Conservation (phyloP, 331 rosid species). For the Quercus lobata region DNA sequence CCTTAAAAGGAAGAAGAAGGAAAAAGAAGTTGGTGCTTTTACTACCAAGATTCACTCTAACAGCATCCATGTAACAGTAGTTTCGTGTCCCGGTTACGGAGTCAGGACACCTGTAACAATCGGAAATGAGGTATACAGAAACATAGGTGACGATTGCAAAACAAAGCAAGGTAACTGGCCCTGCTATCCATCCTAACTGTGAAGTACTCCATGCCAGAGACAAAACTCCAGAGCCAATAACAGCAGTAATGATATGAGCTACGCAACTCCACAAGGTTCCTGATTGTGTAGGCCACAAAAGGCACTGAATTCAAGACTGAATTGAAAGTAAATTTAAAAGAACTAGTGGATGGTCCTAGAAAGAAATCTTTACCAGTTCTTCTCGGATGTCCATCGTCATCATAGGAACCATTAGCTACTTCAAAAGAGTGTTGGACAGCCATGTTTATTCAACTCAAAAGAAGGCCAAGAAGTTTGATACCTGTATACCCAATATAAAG, state of each 20-base stretch:
- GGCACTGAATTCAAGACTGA: slow-evolving; percentile 3
- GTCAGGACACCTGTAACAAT: slow-evolving; percentile 67
- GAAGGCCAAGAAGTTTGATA: neutral
- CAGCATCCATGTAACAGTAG: slow-evolving; percentile 63
- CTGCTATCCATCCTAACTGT: slow-evolving; percentile 72
- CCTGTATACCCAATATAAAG: neutral
- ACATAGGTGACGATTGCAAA: slow-evolving; percentile 54
- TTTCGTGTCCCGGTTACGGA: slow-evolving; percentile 61
- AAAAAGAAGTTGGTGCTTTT: neutral
- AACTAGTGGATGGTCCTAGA: neutral
- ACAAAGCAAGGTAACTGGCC: slow-evolving; percentile 46
- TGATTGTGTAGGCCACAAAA: neutral
- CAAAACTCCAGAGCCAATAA: slow-evolving; percentile 71
- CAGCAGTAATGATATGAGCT: slow-evolving; percentile 78
- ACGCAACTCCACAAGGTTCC: slow-evolving; percentile 44
- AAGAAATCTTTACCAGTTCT: slow-evolving; percentile 21
- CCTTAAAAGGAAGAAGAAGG: neutral
- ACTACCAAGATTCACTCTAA: slow-evolving; percentile 54
- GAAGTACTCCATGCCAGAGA: slow-evolving; percentile 77
- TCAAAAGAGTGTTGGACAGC: slow-evolving; percentile 11
- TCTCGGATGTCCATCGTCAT: slow-evolving; percentile 20
- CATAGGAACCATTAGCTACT: slow-evolving; percentile 1
- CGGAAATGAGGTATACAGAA: slow-evolving; percentile 55
- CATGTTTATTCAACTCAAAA: slow-evolving; percentile 12
- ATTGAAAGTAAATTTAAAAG: neutral